Conservation (phyloP, 371 early-diverging fungal species). For the Mortierella sp. region DNA sequence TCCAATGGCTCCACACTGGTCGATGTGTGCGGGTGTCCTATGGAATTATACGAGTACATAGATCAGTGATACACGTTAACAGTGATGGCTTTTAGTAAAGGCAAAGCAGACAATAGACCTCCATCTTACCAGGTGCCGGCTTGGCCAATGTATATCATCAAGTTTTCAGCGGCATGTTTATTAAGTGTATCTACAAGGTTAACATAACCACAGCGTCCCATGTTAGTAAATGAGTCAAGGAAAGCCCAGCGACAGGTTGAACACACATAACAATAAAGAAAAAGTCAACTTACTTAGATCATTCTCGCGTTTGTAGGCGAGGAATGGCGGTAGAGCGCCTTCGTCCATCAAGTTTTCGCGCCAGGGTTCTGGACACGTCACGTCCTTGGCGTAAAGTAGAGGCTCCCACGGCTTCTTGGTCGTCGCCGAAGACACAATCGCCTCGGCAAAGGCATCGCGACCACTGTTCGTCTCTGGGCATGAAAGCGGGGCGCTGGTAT, state of each 20-base stretch:
- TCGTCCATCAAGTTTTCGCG: constrained; percentile 15
- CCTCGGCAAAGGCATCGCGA: no score
- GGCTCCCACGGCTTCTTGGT: neutral
- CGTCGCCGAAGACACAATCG: neutral
- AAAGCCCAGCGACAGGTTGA: no score
- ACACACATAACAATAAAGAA: no score
- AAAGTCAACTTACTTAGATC: constrained; percentile 49
- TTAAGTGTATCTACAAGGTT: constrained; percentile 15
- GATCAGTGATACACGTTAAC: neutral
- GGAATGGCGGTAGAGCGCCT: constrained; percentile 28
- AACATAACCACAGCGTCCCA: neutral
- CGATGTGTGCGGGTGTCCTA: constrained; percentile 56
- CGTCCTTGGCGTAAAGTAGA: constrained; percentile 53
- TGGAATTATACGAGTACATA: neutral
- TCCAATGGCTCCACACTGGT: constrained; percentile 57
- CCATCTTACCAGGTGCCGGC: constrained; percentile 49
- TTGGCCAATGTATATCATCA: constrained; percentile 57
- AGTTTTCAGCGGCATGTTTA: constrained; percentile 47
- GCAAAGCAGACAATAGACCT: no score
- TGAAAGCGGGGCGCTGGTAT: neutral
- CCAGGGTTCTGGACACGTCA: constrained; percentile 52
- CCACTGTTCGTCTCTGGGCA: neutral
- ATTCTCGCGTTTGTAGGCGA: constrained; percentile 48
- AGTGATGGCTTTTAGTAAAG: no score
- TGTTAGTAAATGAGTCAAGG: no score